Base-by-base conservation (phyloP, 495 filamentous ascomycete genomes). In the Cercophora newfieldiana region DNA sequence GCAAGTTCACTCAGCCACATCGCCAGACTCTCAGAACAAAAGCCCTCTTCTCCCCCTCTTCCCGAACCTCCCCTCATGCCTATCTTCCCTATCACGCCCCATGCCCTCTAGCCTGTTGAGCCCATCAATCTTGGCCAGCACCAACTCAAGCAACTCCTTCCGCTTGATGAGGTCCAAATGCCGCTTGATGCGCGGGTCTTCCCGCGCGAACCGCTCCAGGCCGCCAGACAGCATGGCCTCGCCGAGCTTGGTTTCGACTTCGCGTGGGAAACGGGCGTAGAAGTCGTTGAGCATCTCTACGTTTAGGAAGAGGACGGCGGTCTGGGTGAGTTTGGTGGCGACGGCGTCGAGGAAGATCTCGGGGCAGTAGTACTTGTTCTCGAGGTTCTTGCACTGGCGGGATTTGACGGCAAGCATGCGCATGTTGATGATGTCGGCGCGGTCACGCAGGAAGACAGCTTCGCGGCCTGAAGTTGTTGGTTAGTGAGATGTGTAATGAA, bases 341-440 rank as follows among this genome's bases (percentile, higher is more conserved):
- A 97, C 95, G 10, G 96, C 91, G 74, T 99, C 95, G 28, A 99
- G 87, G 83, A 99, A 98, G 64, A 98, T 85, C 77, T 99, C 95
- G 0, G 95, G 95, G 75, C 95, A 99, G 80, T 93, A 86, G 82
- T 98, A 97, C 82, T 96, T 96, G 81, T 95, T 95, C 66, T 88
- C 87, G 65, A 87, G 82, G 65, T 80, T 84, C 68, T 89, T 83
- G 80, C 95, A 99, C 77, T 97, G 93, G 74, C 91, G 91, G 3
- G 82, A 93, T 72, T 93, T 93, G 48, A 96, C 84, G 47, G 95
- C 95, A 33, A 89, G 69, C 25, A 98, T 85, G 22, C 95, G 88
- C 90, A 97, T 92, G 71, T 89, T 91, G 72, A 99, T 86, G 66
- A 97, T 87, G 67, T 93, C 90, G 56, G 92, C 87, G 22, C 95